Base-by-base conservation (phyloP, 164 flowering plant species). In the Annona cherimola region DNA sequence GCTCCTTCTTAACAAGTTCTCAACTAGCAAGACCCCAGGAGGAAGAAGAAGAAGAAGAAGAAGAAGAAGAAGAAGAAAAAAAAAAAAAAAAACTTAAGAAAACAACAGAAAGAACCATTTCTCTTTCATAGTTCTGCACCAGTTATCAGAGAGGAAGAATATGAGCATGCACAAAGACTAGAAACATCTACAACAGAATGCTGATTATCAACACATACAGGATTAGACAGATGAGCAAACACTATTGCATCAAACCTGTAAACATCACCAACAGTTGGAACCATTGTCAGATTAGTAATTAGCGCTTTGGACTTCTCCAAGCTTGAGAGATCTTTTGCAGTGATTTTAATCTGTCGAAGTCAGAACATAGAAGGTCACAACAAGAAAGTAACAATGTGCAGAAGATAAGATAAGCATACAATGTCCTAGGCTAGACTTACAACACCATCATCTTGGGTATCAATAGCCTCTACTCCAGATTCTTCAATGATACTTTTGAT, bases 401-500 rank as follows among this genome's bases (percentile, higher is more conserved):
- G 45, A 26, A 62, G 2, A 64, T 45, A 42, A 55, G 66, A 73
- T n/a, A 54, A 63, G 43, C 40, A 5, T 26, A 45, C 18, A 54
- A 43, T 12, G 20, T 11, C 20, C 65, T 2, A 69, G 20, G 43
- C 44, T 66, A 42, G 45, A 71, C 91, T 81, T 84, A 94, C 99
- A 26, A 81, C 77, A 79, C 99, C 99, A 81, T 90, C 79, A 71
- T 89, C 94, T 73, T 88, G 85, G 3, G 92, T 83, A 45, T 93
- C 98, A 76, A 95, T 95, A 71, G 92, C 76, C 60, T 93, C 94
- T 16, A 93, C 90, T 46, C 99, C 99, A 57, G 93, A 79, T 81
- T 91, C 94, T 84, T 95, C 99, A 71, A 91, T 93, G 70, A 95
- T 95, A 74, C 97, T 93, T 78, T 80, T 95, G 64, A 95, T 85